These are phyloP conservation scores for Aphanomyces stellatus DNA, from an alignment of 352 stramenopile species.

Conservation along the genomic window DNA sequence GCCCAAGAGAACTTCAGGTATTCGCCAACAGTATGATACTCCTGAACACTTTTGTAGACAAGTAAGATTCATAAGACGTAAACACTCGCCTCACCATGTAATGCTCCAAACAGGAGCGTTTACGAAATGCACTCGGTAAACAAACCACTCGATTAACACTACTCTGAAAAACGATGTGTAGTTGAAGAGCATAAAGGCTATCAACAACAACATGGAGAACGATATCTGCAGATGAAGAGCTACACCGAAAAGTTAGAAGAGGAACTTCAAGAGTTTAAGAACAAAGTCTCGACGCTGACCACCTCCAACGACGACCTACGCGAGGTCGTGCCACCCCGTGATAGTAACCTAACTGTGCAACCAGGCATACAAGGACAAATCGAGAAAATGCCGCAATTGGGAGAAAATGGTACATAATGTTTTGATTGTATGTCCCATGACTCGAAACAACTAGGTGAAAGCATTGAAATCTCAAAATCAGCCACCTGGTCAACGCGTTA, in stretches of 20 bases:
- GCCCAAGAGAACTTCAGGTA: constrained; percentile 77
- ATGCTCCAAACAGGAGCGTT: constrained; percentile 51
- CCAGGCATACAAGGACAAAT: constrained; percentile 82
- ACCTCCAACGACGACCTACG: constrained; percentile 70
- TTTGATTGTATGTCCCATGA: neutral
- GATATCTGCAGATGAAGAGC: constrained; percentile 81
- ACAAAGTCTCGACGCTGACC: constrained; percentile 61
- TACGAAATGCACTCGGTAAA: constrained; percentile 40
- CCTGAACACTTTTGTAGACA: no score
- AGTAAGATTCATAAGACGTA: constrained; percentile 22
- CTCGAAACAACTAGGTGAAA: constrained; percentile 8
- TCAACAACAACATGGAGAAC: constrained; percentile 71
- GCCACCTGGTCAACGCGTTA: constrained; percentile 5
- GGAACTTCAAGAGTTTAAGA: constrained; percentile 69
- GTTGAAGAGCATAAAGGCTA: constrained; percentile 75
- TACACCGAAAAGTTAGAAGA: constrained; percentile 80
- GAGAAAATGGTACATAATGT: constrained; percentile 63
- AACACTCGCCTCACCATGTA: no score
- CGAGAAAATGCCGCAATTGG: constrained; percentile 77
- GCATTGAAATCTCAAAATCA: constrained; percentile 30
- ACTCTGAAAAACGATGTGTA: constrained; percentile 20
- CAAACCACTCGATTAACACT: neutral
- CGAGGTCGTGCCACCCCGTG: constrained; percentile 31
- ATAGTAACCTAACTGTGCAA: neutral
- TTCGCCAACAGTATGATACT: no score